These are phyloP conservation scores for Arthromyces matolae DNA, from an alignment of 768 basidiomycete genomes.

Conservation along the genomic window DNA sequence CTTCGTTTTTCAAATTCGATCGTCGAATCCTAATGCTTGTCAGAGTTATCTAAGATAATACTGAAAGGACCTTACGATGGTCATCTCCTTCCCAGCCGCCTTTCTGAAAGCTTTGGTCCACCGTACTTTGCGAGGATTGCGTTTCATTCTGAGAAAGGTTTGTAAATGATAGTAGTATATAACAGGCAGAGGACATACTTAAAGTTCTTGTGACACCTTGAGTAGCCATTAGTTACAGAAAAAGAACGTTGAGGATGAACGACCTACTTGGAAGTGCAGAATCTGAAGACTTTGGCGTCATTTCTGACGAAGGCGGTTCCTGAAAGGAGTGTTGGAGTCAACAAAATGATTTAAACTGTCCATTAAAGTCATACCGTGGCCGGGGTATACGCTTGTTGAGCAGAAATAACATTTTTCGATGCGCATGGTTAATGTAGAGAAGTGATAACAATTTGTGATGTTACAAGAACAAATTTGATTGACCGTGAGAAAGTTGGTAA, in stretches of 20 bases:
- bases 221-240: background rate
- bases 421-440: constrained; percentile 58
- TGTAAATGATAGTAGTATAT: constrained; percentile 2
- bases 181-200: constrained; percentile 52
- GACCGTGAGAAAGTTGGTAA: constrained; percentile 11
- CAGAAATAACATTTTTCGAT: constrained; percentile 99
- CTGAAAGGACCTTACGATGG: constrained; percentile 62
- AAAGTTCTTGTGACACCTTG: constrained; percentile 96
- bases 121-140: constrained; percentile 96
- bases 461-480: background rate
- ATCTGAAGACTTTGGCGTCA: constrained; percentile 96
- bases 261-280: constrained; percentile 93
- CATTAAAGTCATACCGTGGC: constrained; percentile 62
- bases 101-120: constrained; percentile 99
- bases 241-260: background rate
- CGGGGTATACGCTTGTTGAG: constrained; percentile 94
- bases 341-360: background rate
- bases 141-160: constrained; percentile 77
- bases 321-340: constrained; percentile 25
- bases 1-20: constrained; percentile 99
- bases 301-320: constrained; percentile 96
- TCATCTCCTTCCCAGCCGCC: constrained; percentile 99
- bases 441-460: background rate
- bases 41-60: constrained; percentile 2
- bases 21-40: constrained; percentile 80